A percentile compares a stretch with the other conserved stretches of the same genome.
These are phyloP conservation scores for Xylaria palmicola DNA, from an alignment of 495 filamentous ascomycete species.

Conservation along the genomic window DNA sequence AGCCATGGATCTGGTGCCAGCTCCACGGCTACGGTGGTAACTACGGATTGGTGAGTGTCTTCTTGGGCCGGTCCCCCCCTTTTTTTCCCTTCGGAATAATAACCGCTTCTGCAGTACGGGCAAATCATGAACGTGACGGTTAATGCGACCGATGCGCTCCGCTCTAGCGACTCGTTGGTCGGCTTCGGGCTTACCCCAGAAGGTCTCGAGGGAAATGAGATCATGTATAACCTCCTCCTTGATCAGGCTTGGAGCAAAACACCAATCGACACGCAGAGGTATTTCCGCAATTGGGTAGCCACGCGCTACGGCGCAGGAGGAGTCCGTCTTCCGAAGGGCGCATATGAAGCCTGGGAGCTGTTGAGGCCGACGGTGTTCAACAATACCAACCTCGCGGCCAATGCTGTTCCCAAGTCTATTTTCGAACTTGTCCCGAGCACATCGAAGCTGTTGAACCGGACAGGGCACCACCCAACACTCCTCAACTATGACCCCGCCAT, in stretches of 20 bases:
- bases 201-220: slow-evolving; percentile 57
- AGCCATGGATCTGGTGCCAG: slow-evolving; percentile 55
- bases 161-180: slow-evolving; percentile 37
- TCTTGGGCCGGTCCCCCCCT: neutral
- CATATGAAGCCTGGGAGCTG: slow-evolving; percentile 50
- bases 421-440: slow-evolving; percentile 45
- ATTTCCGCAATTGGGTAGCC: slow-evolving; percentile 50
- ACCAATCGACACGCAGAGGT: slow-evolving; percentile 44
- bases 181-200: slow-evolving; percentile 51
- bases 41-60: slow-evolving; percentile 37
- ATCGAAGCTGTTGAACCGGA: slow-evolving; percentile 36
- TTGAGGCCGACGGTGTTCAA: slow-evolving; percentile 51
- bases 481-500: slow-evolving; percentile 45
- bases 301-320: slow-evolving; percentile 42
- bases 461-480: slow-evolving; percentile 42
- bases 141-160: slow-evolving; percentile 46
- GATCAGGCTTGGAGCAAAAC: slow-evolving; percentile 49
- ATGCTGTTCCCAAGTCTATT: slow-evolving; percentile 48
- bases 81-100: neutral
- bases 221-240: slow-evolving; percentile 52
- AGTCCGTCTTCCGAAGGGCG: slow-evolving; percentile 29
- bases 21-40: slow-evolving; percentile 52
- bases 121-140: slow-evolving; percentile 51
- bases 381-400: slow-evolving; percentile 48
- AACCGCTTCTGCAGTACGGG: slow-evolving; percentile 35